Conservation (phyloP, 2,329 filamentous ascomycete species). For the Ophiostoma montium region DNA sequence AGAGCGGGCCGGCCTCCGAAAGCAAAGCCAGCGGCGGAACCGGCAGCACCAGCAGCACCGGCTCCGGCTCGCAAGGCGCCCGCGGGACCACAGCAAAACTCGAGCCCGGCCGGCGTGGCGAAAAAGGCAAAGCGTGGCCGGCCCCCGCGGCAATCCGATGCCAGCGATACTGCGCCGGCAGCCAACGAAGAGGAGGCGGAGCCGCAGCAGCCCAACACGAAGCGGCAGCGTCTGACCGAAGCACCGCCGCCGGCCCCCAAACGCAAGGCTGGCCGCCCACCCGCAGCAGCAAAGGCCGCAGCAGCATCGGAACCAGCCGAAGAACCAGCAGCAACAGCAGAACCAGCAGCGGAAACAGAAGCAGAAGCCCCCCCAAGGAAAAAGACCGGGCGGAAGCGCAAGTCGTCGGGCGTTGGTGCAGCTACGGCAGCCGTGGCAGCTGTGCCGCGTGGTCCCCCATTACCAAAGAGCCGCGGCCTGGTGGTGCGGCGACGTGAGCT, state of each 20-base stretch:
- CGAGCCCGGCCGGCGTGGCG: neutral
- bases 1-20: constrained; percentile 7
- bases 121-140: constrained; percentile 5
- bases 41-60: constrained; percentile 11
- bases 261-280: constrained; percentile 10
- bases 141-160: constrained; percentile 1
- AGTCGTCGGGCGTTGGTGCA: constrained; percentile 27
- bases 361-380: neutral
- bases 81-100: constrained; percentile 1
- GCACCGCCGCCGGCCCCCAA: constrained; percentile 7
- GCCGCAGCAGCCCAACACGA: constrained; percentile 13
- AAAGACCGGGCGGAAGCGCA: constrained; percentile 17
- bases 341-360: neutral
- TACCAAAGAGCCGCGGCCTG: constrained; percentile 40
- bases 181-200: constrained; percentile 12
- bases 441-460: constrained; percentile 39
- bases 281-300: neutral
- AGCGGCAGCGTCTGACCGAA: constrained; percentile 6
- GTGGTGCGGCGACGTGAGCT: constrained; percentile 34
- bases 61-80: neutral
- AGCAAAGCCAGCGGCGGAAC: constrained; percentile 13
- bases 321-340: neutral
- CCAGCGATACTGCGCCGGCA: neutral
- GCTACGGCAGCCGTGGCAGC: constrained; percentile 31
- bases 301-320: neutral